Base-by-base conservation (phyloP, 257 asterid genomes). In the Gynochthodes officinalis region DNA sequence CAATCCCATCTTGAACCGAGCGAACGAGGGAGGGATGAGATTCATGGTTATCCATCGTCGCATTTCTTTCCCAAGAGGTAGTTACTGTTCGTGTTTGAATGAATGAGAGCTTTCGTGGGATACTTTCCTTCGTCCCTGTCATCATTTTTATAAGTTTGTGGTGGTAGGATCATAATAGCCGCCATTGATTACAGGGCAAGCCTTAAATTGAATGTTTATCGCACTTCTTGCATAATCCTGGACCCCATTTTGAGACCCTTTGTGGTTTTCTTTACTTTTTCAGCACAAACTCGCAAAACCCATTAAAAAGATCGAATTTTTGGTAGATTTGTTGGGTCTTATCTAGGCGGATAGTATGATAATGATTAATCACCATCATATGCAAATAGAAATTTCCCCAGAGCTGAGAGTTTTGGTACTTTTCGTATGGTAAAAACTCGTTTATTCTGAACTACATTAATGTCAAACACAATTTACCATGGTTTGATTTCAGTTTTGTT, bases 181-280 rank as follows among this genome's bases (percentile, higher is more conserved):
- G 66, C 71, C 75, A 68, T 75, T 67, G 64, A 61, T 42, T 69
- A 27, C 49, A 59, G 35, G 66, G 55, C 33, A 35, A 62, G 18
- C 46, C 71, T 37, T 35, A 14, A 25, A 5, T 48, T 73, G 54
- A 37, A n/a, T 7, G 33, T 19, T 71, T 53, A 30, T 32, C 25
- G 68, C 68, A 61, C 30, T 37, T 37, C 19, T 63, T 63, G 30
- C 65, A 32, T 27, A 52, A 39, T 42, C 70, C 27, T 16, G 33
- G 53, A 50, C 61, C 48, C 70, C 43, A 49, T 73, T 32, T 23
- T 5, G 59, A 19, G 23, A 30, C 32, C 60, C 40, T 25, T 40
- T 49, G n/a, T 37, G 14, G 33, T 8, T 62, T 64, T 53, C 69
- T 63, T 33, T 46, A 40, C 27, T 60, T 30, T 19, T 32, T 33